phyloP scores from a whole-genome alignment of 2,329 filamentous ascomycete species.

The Cladophialophora bantiana region DNA sequence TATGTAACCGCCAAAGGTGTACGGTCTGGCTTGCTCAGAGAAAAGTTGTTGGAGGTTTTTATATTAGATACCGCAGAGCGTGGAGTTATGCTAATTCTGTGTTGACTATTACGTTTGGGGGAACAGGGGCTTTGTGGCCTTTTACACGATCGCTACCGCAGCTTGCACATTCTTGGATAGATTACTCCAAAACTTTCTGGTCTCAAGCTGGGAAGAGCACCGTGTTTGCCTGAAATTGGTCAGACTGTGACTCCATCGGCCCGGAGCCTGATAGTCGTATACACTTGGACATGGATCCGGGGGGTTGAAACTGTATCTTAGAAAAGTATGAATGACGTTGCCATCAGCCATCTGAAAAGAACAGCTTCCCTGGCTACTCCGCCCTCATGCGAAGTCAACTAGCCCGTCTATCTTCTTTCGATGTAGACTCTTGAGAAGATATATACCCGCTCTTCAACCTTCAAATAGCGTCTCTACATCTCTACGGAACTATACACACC shows the following conservation, averaged over 20 bases:
- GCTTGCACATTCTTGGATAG: neutral
- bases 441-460: too few species aligned
- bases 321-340: too few species aligned
- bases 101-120: neutral
- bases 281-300: neutral
- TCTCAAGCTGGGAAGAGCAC: neutral
- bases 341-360: too few species aligned
- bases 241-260: neutral
- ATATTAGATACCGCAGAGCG: conserved; percentile 6
- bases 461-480: too few species aligned
- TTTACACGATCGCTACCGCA: conserved; percentile 14
- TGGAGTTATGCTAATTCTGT: neutral
- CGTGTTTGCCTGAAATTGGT: neutral
- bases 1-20: neutral
- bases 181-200: neutral
- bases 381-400: too few species aligned
- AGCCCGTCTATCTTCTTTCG: too few species aligned
- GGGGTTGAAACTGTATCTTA: too few species aligned
- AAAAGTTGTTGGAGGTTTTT: neutral
- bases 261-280: neutral
- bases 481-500: neutral
- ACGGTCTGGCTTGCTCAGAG: neutral
- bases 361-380: too few species aligned
- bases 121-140: neutral
- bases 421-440: too few species aligned